phyloP scores from a whole-genome alignment of 2,329 filamentous ascomycete species.

The Curvularia lunata region DNA sequence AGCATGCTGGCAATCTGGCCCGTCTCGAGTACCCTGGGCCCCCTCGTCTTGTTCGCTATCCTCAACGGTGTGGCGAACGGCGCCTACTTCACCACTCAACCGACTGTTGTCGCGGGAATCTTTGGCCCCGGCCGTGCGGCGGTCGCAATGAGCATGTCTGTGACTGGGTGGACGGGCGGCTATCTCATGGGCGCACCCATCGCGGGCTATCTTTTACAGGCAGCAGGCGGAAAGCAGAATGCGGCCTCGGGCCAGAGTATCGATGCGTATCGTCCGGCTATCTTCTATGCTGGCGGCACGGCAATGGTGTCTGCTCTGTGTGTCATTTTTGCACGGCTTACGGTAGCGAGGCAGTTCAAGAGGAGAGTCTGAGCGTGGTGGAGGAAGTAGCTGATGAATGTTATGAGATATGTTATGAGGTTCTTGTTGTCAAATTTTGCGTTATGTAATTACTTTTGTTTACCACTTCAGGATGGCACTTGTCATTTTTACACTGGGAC shows the following conservation, averaged over 20 bases:
- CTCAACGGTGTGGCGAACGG: constrained; percentile 42
- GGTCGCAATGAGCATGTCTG: constrained; percentile 38
- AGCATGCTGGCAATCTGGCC: constrained; percentile 45
- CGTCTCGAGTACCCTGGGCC: constrained; percentile 31
- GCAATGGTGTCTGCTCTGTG: constrained; percentile 30
- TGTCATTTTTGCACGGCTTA: constrained; percentile 32
- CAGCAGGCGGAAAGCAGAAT: constrained; percentile 28
- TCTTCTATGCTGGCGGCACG: constrained; percentile 40
- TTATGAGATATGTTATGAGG: too few species aligned
- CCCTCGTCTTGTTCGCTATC: constrained; percentile 36
- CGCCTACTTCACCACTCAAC: constrained; percentile 37
- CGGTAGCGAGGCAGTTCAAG: constrained; percentile 25
- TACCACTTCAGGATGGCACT: too few species aligned
- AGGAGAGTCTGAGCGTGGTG: constrained; percentile 20
- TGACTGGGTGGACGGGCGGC: constrained; percentile 36
- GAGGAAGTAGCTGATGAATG: too few species aligned
- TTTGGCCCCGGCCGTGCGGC: constrained; percentile 38
- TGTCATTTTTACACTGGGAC: too few species aligned
- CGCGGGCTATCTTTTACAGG: constrained; percentile 36
- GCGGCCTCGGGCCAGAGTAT: constrained; percentile 20
- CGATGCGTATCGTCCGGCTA: constrained; percentile 37
- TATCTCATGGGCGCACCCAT: constrained; percentile 41
- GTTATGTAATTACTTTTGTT: too few species aligned
- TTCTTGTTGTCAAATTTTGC: too few species aligned
- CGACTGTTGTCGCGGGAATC: constrained; percentile 38